These are phyloP conservation scores for Pseudonitzschia multiseries DNA, from an alignment of 108 stramenopile species.

Conservation along the genomic window DNA sequence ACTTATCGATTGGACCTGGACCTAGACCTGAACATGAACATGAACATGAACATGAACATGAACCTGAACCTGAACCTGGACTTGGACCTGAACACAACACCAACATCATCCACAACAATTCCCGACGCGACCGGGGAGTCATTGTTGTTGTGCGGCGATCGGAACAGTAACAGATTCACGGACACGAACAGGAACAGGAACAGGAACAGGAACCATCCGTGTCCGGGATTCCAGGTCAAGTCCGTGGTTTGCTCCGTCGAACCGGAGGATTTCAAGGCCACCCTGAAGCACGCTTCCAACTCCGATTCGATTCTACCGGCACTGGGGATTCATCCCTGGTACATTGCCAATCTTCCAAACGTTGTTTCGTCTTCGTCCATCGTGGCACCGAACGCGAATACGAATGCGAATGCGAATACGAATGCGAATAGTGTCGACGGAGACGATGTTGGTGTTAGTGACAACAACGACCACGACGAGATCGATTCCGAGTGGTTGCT, in stretches of 20 bases:
- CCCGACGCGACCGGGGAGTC: neutral
- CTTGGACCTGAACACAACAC: too few species aligned
- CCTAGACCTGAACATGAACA: too few species aligned
- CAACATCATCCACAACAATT: too few species aligned
- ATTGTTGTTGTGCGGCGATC: neutral
- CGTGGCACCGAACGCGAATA: too few species aligned
- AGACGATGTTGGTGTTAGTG: neutral
- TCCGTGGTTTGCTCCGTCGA: constrained; percentile 70
- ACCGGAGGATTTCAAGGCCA: constrained; percentile 61
- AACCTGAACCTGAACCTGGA: too few species aligned
- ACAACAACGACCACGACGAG: neutral
- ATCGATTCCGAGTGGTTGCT: constrained; percentile 44
- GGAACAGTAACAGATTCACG: neutral
- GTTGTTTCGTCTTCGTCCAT: constrained; percentile 10
- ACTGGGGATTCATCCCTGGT: constrained; percentile 85
- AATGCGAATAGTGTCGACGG: constrained; percentile 12
- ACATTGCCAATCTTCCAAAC: constrained; percentile 40
- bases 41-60: too few species aligned
- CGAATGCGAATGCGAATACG: too few species aligned
- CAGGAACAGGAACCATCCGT: neutral
- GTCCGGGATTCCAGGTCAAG: constrained; percentile 12
- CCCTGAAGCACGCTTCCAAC: constrained; percentile 55
- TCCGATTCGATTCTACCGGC: constrained; percentile 43
- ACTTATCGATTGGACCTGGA: constrained; percentile 10
- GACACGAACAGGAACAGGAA: neutral